Evolutionary conservation across 1,284 basidiomycete species (phyloP), one percentile per base, ranked within the genome.

Genomic region (Kwoniella shivajii): DNA sequence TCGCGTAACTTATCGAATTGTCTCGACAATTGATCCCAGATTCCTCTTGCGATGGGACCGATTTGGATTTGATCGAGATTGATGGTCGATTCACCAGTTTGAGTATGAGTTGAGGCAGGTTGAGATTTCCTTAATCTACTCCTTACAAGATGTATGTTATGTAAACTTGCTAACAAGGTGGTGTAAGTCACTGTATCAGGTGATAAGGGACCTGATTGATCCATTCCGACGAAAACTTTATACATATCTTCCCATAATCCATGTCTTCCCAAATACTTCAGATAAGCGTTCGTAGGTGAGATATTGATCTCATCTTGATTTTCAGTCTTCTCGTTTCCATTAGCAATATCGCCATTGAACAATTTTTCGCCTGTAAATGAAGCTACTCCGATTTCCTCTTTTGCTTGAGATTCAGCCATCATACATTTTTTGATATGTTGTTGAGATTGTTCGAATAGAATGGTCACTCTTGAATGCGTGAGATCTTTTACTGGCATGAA

Each of bases 261-360:
- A 22, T 65, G 69, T 22, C 69, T 61, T 2, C 65, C 61, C 30
- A 77, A 63, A 46, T 72, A 75, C 48, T 72, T 70, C 52, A 79
- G 67, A 59, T 78, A 78, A 9, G 76, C 69, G 53, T 77, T 77
- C 6, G 68, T 72, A 13, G 74, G 71, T 9, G 59, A 44, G 5
- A 67, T 30, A 44, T 62, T 66, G 37, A 71, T 56, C 27, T 73
- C 64, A 24, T 54, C 54, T 14, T 20, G 5, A 10, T 34, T 30
- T n/a, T 29, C 26, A 29, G 31, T 45, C 11, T 6, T 20, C 11
- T 39, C 51, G 14, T 36, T 45, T 24, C 30, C 11, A 16, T n/a
- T 34, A 14, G 37, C 27, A 27, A 30, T 26, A 11, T 57, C 52
- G 20, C 24, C 9, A 13, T 44, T 30, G 4, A 4, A 30, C 26